Base-by-base conservation (phyloP, 2,329 filamentous ascomycete genomes). In the Lecanicillium sp. region DNA sequence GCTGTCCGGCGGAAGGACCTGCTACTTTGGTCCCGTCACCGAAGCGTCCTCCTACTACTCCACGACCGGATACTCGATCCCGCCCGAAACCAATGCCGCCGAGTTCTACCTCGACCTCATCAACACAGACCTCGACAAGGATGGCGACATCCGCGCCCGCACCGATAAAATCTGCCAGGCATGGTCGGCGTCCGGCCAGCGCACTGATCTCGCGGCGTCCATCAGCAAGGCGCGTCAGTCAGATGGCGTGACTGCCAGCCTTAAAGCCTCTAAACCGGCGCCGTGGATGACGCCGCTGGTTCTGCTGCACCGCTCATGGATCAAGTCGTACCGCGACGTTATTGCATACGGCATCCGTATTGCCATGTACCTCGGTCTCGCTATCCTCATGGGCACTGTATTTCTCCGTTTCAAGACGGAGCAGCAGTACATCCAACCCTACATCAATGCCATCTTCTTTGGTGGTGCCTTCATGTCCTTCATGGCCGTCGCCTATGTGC, bases 361-460 rank as follows among this genome's bases (percentile, higher is more conserved):
- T 35, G 83, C 78, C 33, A 94, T 94, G 87, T 93, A 94, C 64
- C 54, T 59, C 19, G 79, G 80, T 1, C 73, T 94, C 14, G 87
- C 87, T 1, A 79, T 93, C 56, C 84, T 93, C 78, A 90, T 91
- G 84, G 88, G 89, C 5, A 94, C 89, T 0, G 86, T 94, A 11
- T 95, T 87, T 83, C 69, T 94, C 12, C 80, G 88, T 5, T 72
- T 95, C 3, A 68, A 75, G 4, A 74, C 83, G 0, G 69, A 74
- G 0, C 88, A 94, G 61, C 70, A 75, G 48, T 84, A 85, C 50
- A 91, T 95, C 56, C 84, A 88, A 57, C 81, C 87, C 0, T 86
- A 87, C 58, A 88, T 83, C 64, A 95, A 94, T 62, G 86, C 87
- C 40, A 86, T 94, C 44, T 85, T 86, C 72, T 87, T 86, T 57